A percentile compares a stretch with the other conserved stretches of the same genome.
phyloP scores from a whole-genome alignment of 2,329 filamentous ascomycete species.

The Arthrocladium fulminans region DNA sequence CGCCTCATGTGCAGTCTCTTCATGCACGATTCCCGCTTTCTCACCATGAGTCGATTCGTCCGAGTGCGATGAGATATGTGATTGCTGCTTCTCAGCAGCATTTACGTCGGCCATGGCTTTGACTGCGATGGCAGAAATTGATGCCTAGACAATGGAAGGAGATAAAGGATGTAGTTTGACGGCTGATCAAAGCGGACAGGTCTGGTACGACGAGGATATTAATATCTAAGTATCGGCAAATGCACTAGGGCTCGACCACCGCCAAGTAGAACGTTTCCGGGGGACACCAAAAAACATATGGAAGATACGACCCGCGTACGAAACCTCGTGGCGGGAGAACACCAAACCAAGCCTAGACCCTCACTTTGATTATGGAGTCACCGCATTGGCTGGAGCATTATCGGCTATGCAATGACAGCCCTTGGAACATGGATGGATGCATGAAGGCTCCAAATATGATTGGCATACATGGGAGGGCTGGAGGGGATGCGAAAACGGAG shows the following conservation, averaged over 20 bases:
- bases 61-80: background rate
- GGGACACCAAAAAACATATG: background rate
- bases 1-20: conserved; percentile 26
- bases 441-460: background rate
- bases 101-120: conserved; percentile 5
- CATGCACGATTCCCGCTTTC: conserved; percentile 10
- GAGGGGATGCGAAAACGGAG: background rate
- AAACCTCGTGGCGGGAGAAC: background rate
- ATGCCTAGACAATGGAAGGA: background rate
- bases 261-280: background rate
- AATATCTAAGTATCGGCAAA: background rate
- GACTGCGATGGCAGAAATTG: background rate
- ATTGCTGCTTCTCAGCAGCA: conserved; percentile 8
- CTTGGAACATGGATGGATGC: background rate
- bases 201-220: background rate
- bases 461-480: background rate
- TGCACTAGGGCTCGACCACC: background rate
- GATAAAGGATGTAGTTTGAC: background rate
- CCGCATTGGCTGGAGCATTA: background rate
- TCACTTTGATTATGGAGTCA: background rate
- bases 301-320: background rate
- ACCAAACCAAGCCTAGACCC: background rate
- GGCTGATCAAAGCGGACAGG: background rate
- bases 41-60: background rate
- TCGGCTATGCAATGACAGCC: background rate